Conservation (phyloP, 2,329 filamentous ascomycete species). For the Sporothrix dimorphospora region DNA sequence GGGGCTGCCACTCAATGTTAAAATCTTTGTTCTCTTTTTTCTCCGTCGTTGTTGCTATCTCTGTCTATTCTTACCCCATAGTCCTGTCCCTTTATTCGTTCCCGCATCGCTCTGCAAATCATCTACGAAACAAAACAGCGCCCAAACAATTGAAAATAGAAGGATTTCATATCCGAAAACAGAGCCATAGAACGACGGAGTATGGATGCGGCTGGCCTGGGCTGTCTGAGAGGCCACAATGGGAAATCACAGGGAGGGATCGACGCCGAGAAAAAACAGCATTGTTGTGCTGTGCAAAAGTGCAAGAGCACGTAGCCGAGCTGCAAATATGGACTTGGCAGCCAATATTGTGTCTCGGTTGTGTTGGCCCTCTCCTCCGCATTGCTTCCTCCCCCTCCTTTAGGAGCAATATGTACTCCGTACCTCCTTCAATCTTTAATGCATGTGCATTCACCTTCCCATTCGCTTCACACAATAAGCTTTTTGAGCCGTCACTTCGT, state of each 20-base stretch:
- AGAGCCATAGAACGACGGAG: neutral
- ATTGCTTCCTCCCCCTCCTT: constrained; percentile 13
- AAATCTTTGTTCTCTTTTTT: neutral
- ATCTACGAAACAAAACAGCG: constrained; percentile 15
- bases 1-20: neutral
- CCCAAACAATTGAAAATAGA: neutral
- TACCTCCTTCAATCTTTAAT: neutral
- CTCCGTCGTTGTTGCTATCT: neutral
- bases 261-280: neutral
- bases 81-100: neutral
- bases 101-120: neutral
- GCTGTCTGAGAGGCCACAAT: neutral
- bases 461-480: neutral
- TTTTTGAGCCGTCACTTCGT: neutral
- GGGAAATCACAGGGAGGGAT: neutral
- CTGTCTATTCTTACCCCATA: neutral
- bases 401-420: no score
- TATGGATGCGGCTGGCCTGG: neutral
- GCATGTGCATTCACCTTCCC: neutral
- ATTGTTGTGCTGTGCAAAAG: neutral
- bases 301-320: neutral
- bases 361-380: neutral
- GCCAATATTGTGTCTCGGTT: neutral
- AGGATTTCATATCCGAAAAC: neutral
- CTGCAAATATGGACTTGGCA: neutral